Percentiles rank a stretch among this genome's conserved stretches.
phyloP scores from a whole-genome alignment of 1,284 basidiomycete genomes.

The Amylostereum chailletii region DNA sequence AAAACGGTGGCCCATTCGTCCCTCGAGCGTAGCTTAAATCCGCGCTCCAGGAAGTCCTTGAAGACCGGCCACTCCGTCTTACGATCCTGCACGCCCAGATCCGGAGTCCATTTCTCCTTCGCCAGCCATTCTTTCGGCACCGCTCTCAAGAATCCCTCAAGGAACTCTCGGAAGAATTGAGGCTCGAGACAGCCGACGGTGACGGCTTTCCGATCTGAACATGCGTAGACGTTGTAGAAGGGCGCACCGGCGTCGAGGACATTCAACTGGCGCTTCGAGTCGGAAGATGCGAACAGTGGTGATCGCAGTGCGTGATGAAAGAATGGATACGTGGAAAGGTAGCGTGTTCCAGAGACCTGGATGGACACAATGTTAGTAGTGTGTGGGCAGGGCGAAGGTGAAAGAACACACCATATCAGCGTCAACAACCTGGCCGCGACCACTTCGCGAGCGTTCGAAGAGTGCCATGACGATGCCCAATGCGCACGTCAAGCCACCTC shows the following conservation, averaged over 20 bases:
- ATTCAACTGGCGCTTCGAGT: constrained; percentile 29
- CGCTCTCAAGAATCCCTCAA: constrained; percentile 45
- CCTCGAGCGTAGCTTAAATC: constrained; percentile 53
- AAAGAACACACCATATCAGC: constrained; percentile 58
- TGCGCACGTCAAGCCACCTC: constrained; percentile 69
- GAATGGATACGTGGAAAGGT: constrained; percentile 66
- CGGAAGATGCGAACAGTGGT: constrained; percentile 24
- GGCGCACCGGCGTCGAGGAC: constrained; percentile 73
- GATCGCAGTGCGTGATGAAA: constrained; percentile 33
- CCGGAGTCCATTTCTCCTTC: constrained; percentile 44
- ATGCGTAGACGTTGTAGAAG: constrained; percentile 71
- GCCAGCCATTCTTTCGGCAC: constrained; percentile 29
- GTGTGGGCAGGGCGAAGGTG: background rate
- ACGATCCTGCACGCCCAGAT: constrained; percentile 39
- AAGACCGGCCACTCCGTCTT: constrained; percentile 53
- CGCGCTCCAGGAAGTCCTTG: constrained; percentile 47
- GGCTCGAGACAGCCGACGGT: constrained; percentile 70
- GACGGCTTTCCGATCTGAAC: constrained; percentile 68
- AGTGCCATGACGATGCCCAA: constrained; percentile 73
- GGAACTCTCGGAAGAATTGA: constrained; percentile 58
- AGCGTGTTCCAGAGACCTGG: constrained; percentile 73
- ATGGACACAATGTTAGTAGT: background rate
- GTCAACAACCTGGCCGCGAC: constrained; percentile 68
- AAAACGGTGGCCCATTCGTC: constrained; percentile 68
- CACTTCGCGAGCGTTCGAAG: constrained; percentile 53